Base-by-base conservation (phyloP, 352 stramenopile genomes). In the Pythium angustatum region DNA sequence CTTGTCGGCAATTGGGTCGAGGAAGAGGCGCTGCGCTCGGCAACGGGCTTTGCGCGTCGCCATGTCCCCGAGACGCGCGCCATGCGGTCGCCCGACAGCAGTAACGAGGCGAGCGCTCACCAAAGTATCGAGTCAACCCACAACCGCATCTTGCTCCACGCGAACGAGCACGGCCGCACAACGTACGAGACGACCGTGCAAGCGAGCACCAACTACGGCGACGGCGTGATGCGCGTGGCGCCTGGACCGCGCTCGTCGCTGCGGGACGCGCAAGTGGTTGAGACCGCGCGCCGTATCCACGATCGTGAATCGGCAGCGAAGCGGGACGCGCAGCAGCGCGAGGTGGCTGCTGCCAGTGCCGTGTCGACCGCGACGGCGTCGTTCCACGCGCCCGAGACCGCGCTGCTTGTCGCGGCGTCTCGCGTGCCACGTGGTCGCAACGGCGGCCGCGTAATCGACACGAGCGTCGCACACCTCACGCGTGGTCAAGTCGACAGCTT, bases 1-100 rank as follows among this genome's bases (percentile, higher is more conserved):
- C 73, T 95, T 21, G 75, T 93, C 22, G 86, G 86, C 22, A 95
- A 95, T 64, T 95, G 86, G 86, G 82, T 95, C 48, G 84, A 95
- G 34, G 86, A 95, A 57, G 76, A 91, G 22, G 86, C 84, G 2
- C 69, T 95, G 38, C 79, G 82, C 10, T 50, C 69, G 5, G 62
- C 54, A 34, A 95, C 86, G 9, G 86, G 84, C 4, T 85, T 83
- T 33, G 74, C 81, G 3, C 78, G 84, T 11, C 79, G 81, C 34
- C 78, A 80, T 47, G 73, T 91, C 1, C 84, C 84, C 1, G 62
- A 64, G 10, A 40, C 38, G 2, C 47, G 34, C 49, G 41, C 66
- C 3, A 26, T 68, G 17, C 75, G 63, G 12, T 67, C 76, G 17
- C 62, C 77, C 71, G 74, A 69, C 74, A 78, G 22, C 30, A 19